Percentiles rank a stretch among this genome's conserved stretches.
Conservation (phyloP, 2,329 filamentous ascomycete species). For the Hymenoscyphus infarciens region DNA sequence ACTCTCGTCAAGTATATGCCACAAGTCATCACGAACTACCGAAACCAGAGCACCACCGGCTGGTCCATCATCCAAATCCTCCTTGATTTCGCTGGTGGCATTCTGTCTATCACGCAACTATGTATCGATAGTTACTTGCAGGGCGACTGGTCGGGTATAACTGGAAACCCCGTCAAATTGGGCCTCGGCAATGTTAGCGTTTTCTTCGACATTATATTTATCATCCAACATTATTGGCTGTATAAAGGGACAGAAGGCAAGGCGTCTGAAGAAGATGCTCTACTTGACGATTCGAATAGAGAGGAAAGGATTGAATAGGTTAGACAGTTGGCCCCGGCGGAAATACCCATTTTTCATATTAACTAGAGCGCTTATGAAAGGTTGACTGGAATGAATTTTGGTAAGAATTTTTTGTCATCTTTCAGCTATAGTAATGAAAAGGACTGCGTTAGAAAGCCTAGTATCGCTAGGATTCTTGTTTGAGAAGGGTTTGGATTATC, state of each 20-base stretch:
- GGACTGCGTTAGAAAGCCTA: background rate
- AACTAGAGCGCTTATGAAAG: background rate
- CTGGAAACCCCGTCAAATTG: conserved; percentile 89
- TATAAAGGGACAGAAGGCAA: conserved; percentile 46
- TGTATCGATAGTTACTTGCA: conserved; percentile 81
- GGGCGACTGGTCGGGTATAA: conserved; percentile 84
- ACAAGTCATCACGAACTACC: conserved; percentile 78
- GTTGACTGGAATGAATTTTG: background rate
- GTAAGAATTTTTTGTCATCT: background rate
- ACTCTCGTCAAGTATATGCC: conserved; percentile 93
- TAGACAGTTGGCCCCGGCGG: background rate
- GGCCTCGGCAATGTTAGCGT: conserved; percentile 81
- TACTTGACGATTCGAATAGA: conserved; percentile 15
- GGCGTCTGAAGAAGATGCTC: conserved; percentile 22
- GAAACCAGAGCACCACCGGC: conserved; percentile 77
- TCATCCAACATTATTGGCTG: conserved; percentile 81
- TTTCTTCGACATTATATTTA: conserved; percentile 81
- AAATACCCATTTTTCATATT: background rate
- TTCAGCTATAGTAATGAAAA: background rate
- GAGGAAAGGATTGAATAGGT: conserved; percentile 20
- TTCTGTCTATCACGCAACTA: conserved; percentile 78
- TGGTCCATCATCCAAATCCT: conserved; percentile 86
- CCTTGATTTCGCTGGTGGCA: conserved; percentile 76
- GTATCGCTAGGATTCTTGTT: background rate
- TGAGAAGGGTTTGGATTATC: too few species aligned